Base-by-base conservation (phyloP, 352 stramenopile species). In the Thalassiosira ordinaria region DNA sequence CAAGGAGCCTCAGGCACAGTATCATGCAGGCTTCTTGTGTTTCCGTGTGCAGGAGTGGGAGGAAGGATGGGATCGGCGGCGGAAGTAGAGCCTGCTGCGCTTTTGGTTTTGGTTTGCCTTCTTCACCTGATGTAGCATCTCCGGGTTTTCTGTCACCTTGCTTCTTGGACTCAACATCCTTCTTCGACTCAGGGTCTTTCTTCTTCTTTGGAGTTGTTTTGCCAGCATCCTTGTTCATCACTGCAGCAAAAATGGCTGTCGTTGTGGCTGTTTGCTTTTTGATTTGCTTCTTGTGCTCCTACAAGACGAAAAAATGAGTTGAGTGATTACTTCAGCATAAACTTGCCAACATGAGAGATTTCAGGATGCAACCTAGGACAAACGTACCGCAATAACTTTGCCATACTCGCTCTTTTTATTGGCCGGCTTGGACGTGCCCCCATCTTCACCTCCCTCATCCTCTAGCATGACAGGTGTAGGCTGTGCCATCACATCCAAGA, bases 401-500 rank as follows among this genome's bases (percentile, higher is more conserved):
- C 44, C 65, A 51, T 70, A 86, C 67, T 86, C 83, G 39, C 63
- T 73, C 61, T 85, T 89, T 65, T 85, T 86, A 55, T 67, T 74
- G 20, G 44, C 22, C 49, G 49, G 26, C 66, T 86, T 82, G 8
- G 64, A 37, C 8, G 35, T 8, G 11, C 49, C 33, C 47, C 6
- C 44, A 37, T 75, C 73, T 8, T 56, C 26, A 16, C 75, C 63
- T 5, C 80, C 72, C 31, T 83, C 61, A 1, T 78, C 70, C 39
- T 83, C 69, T 18, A 77, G 60, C 24, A 44, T 57, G 20, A 84
- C 56, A 11, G 87, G 74, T 57, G 88, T 84, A 14, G 89, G 86
- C 68, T 93, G 84, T 49, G 89, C 83, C 89, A 95, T 93, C 2
- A 92, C 69, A 41, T 93, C 88, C 16, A 94, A 75, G 4, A 95